Percentiles rank a stretch among this genome's conserved stretches.
phyloP scores from a whole-genome alignment of 2,329 filamentous ascomycete species.

The Exophiala dermatitidis region DNA sequence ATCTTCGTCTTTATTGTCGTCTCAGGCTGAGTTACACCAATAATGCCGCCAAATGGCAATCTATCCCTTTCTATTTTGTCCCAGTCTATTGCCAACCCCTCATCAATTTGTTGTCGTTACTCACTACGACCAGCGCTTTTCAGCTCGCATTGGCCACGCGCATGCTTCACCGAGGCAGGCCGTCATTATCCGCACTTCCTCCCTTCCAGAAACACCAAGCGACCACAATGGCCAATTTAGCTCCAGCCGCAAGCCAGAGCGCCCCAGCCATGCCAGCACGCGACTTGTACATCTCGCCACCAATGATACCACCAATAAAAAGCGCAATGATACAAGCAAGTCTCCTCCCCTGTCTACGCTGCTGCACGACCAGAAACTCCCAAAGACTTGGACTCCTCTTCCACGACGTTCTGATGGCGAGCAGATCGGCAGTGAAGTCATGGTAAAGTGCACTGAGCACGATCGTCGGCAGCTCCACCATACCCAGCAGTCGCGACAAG shows the following conservation, averaged over 20 bases:
- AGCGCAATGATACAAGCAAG: conserved; percentile 34
- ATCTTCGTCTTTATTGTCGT: no score
- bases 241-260: conserved; percentile 38
- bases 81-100: no score
- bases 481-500: conserved; percentile 36
- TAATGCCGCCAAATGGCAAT: no score
- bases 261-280: conserved; percentile 38
- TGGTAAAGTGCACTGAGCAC: conserved; percentile 43
- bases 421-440: conserved; percentile 40
- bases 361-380: conserved; percentile 27
- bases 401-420: conserved; percentile 30
- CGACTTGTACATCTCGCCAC: conserved; percentile 38
- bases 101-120: no score
- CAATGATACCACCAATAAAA: conserved; percentile 37
- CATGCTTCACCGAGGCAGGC: background rate
- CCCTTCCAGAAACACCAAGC: conserved; percentile 36
- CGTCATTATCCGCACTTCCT: conserved; percentile 4
- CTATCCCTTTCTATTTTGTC: no score
- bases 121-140: no score
- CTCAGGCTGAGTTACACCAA: no score
- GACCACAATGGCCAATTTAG: conserved; percentile 35
- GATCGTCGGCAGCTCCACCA: conserved; percentile 42
- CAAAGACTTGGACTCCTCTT: conserved; percentile 35
- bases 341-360: conserved; percentile 27
- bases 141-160: background rate